Base-by-base conservation (phyloP, 1,139 yeast genomes). In the Nakaseomyces delphensis region DNA sequence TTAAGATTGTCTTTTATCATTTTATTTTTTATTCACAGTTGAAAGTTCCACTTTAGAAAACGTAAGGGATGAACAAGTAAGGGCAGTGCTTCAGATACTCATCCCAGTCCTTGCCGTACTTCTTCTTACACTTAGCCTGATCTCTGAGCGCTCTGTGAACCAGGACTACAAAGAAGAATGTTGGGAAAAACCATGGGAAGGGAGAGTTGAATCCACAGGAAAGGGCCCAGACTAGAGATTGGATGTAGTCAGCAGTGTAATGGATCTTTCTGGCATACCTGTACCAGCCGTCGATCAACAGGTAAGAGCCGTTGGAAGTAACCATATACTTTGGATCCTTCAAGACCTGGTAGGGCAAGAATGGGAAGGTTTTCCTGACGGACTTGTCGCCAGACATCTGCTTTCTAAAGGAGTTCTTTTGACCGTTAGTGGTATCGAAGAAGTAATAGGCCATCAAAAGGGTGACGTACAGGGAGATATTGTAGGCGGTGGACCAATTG, bases 121-220 rank as follows among this genome's bases (percentile, higher is more conserved):
- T 91, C 63, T 68, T 73, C 53, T 71, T 74, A 65, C 96, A 86
- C 65, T 91, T 86, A 53, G 78, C 74, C 51, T 79, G 76, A 67
- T 91, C 98, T 67, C 98, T 81, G 51, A 70, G 63, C 29, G 95
- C 87, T 66, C 98, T 81, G 65, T 91, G 98, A 42, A 82, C 65
- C 62, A 91, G 76, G 49, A 87, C 96, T 54, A 81, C 69, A 49
- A 87, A 76, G 75, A 87, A 91, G 70, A 91, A 91, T 30, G 71
- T 68, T 2, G 98, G 97, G 77, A 83, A 91, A 67, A 91, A 91
- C 91, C 95, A 91, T 38, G 96, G 96, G 70, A 91, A 77, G 40
- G 91, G 85, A 3, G 95, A 83, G 35, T 70, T 71, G 62, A 80
- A 78, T 1, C 98, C 98, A 64, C 96, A 86, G 50, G 80, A 75